Evolutionary conservation across 2,329 filamentous ascomycete species (phyloP).

Genomic region (Dothideomycetes sp.): DNA sequence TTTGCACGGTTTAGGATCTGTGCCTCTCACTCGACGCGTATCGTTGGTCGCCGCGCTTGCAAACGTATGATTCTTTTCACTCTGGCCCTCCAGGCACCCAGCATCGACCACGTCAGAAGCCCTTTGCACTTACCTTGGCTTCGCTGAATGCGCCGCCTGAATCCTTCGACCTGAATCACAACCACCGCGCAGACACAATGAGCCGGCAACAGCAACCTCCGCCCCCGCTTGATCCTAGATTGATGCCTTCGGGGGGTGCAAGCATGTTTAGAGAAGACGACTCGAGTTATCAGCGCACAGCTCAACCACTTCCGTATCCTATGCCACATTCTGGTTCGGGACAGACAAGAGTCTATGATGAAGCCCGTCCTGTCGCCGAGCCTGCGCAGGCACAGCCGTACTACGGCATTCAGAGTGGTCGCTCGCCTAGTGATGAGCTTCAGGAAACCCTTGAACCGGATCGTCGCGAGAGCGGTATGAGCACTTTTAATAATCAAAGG

Average conservation of each 20-base stretch:
- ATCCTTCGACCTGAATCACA: neutral
- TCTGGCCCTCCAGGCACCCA: neutral
- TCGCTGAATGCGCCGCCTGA: neutral
- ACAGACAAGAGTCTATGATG: neutral
- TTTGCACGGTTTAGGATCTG: too few relatives aligned
- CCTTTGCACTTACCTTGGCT: neutral
- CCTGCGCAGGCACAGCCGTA: conserved; percentile 5
- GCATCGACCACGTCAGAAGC: neutral
- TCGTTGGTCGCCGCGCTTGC: neutral
- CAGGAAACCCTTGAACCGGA: neutral
- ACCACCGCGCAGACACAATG: neutral
- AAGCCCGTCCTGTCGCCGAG: neutral
- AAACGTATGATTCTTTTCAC: neutral
- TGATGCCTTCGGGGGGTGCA: neutral
- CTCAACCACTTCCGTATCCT: neutral
- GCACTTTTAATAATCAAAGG: neutral
- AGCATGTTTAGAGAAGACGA: neutral
- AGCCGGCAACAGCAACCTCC: neutral
- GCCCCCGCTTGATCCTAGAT: neutral
- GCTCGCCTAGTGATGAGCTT: conserved; percentile 6
- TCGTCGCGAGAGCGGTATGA: conserved; percentile 3
- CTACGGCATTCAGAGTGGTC: conserved; percentile 5
- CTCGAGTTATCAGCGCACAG: neutral
- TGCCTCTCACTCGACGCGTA: neutral
- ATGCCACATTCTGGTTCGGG: neutral